Evolutionary conservation across 2,329 filamentous ascomycete species (phyloP), one percentile per base, ranked within the genome.

Genomic region (Fusarium xylarioides): DNA sequence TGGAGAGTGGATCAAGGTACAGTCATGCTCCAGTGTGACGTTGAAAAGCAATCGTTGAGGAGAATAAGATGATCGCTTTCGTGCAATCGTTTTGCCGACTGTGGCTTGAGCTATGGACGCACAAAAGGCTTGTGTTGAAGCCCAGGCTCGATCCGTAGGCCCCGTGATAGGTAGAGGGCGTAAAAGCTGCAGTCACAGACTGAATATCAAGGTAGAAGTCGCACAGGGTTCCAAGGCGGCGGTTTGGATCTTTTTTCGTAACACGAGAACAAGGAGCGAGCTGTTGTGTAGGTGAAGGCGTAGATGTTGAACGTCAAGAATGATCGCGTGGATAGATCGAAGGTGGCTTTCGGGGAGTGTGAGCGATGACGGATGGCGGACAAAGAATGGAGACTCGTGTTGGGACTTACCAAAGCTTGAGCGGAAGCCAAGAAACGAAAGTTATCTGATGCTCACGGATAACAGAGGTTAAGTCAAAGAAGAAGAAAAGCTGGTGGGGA

Each of bases 401-500:
- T 68, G 66, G 70, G 75, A 67, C 76, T 69, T 78, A 77, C 76
- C 65, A 72, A 75, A 71, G 74, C 74, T 68, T 58, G 66, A 63
- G 63, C 55, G 50, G 55, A 66, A 59, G 61, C 65, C 61, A 73
- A 74, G 70, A 40, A 68, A 54, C 56, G 47, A 73, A 66, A 53
- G 43, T 30, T 71, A 44, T 56, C 26, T 49, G 68, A 53, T 57
- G 38, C 32, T 60, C 61, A 38, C 53, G 67, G 47, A 50, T 63
- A 66, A 50, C 61, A 66, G 46, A 70, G 53, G 66, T 56, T 67
- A 47, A 44, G 43, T 44, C 19, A 26, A 58, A 64, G 49, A 66
- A 57, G 61, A 63, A 61, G 57, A 73, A 66, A 59, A 59, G 55
- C 62, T 52, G 61, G 63, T 50, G 59, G 64, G 57, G 62, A 68